Evolutionary conservation across 73 alveolate species (phyloP), one percentile per base, ranked within the genome.

Genomic region (Tetrahymena elliotti): DNA sequence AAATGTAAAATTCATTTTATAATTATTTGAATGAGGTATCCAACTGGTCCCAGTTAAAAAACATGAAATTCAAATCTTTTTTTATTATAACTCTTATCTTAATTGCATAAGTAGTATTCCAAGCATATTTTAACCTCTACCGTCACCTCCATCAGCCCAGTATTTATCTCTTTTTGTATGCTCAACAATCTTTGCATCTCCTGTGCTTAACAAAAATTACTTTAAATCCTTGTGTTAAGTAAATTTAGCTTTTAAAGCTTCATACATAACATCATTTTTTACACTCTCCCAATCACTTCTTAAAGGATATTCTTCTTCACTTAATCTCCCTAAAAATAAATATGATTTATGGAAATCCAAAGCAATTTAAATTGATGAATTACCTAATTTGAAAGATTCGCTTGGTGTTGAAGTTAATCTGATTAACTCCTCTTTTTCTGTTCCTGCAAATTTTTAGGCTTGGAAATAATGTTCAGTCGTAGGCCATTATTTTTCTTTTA

Each of bases 71-170:
- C 93, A 34, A 24, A n/a, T 33, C 12, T 38, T 16, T 54, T 35
- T 93, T 27, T 6, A 22, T 47, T 47, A 18, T 88, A 94, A 40
- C 35, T 93, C 95, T 4, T 93, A 12, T 40, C 97, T 93, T 37
- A 94, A 36, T 37, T 54, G 4, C 96, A 94, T 93, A 27, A 94
- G 40, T 15, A 93, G 38, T 34, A 53, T 52, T 24, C 97, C 97
- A 22, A 94, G 94, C 83, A 93, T 38, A 93, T 94, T 94, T 33
- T 68, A 12, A 20, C 97, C 97, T 15, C 94, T 93, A 27, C 97
- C 97, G 83, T 95, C 97, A 8, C 97, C 97, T 31, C 96, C 96
- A 53, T 95, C 97, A 35, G 93, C 97, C 96, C 97, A 95, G 35
- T 93, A 93, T n/a, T 53, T 93, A 93, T 95, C 97, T 31, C 93